Percentiles rank a stretch among this genome's conserved stretches.
phyloP scores from a whole-genome alignment of 225 moss, liverwort and hornwort species.

The Polytrichum formosum region DNA sequence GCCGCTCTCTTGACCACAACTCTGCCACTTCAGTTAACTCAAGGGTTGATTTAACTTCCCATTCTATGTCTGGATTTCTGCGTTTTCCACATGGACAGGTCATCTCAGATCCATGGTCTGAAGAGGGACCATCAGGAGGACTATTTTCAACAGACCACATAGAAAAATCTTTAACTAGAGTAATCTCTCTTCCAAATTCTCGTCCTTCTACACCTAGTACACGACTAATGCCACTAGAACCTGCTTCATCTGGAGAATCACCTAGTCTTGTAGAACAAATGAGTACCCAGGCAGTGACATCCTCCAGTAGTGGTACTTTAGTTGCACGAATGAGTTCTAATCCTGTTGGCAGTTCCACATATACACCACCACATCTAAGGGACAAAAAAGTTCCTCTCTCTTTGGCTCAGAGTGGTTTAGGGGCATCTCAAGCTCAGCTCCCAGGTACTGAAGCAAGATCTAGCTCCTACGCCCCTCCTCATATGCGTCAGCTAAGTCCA shows the following conservation, averaged over 20 bases:
- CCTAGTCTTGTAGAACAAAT: slow-evolving; percentile 12
- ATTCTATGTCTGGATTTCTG: slow-evolving; percentile 19
- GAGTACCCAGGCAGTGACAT: slow-evolving; percentile 9
- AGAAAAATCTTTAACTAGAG: slow-evolving; percentile 32
- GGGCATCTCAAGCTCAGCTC: slow-evolving; percentile 25
- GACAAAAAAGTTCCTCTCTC: slow-evolving; percentile 11
- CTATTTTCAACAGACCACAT: slow-evolving; percentile 29
- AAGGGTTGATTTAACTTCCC: slow-evolving; percentile 22
- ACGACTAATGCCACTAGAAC: slow-evolving; percentile 20
- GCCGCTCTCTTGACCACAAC: slow-evolving; percentile 25
- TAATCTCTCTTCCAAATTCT: slow-evolving; percentile 26
- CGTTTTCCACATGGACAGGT: slow-evolving; percentile 23
- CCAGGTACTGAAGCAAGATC: slow-evolving; percentile 25
- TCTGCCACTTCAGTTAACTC: slow-evolving; percentile 22
- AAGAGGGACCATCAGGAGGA: slow-evolving; percentile 35
- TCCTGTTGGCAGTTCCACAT: slow-evolving; percentile 30
- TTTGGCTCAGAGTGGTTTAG: slow-evolving; percentile 18
- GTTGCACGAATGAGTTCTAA: slow-evolving; percentile 17
- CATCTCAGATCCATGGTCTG: slow-evolving; percentile 52
- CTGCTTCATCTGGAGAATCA: slow-evolving; percentile 22
- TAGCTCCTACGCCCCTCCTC: slow-evolving; percentile 40
- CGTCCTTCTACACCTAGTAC: slow-evolving; percentile 36
- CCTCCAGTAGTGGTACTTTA: slow-evolving; percentile 13
- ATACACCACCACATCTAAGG: slow-evolving; percentile 39
- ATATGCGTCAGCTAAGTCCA: slow-evolving; percentile 33